phyloP scores from a whole-genome alignment of 1,139 yeast species.

The Saccharomycopsis hybrid region DNA sequence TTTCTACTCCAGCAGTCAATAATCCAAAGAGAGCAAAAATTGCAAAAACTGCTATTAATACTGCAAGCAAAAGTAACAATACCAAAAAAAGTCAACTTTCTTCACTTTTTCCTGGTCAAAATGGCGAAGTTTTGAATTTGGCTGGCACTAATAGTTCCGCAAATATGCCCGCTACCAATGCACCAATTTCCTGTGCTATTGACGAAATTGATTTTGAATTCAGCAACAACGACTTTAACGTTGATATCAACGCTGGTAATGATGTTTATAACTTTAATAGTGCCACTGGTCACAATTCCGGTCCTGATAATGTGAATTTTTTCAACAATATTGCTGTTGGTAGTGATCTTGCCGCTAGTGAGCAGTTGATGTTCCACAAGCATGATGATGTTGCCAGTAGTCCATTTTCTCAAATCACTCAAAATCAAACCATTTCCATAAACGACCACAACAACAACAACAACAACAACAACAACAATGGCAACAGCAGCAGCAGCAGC shows the following conservation, averaged over 20 bases:
- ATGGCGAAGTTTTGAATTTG: not conserved
- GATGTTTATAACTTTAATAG: not conserved
- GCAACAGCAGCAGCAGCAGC: not conserved
- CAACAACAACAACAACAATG: not conserved
- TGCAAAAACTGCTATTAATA: not conserved
- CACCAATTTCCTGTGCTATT: conserved; percentile 6
- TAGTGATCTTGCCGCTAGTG: not conserved
- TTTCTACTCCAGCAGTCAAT: too few species aligned
- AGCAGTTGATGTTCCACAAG: not conserved
- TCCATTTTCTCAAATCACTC: not conserved
- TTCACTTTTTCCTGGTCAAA: not conserved
- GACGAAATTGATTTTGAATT: conserved; percentile 6
- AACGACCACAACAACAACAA: not conserved
- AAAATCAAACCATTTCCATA: not conserved
- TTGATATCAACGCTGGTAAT: not conserved
- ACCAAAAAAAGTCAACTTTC: not conserved
- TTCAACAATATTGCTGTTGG: not conserved
- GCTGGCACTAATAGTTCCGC: not conserved
- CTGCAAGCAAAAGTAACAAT: not conserved
- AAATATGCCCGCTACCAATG: not conserved
- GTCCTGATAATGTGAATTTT: too few species aligned
- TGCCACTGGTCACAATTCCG: not conserved
- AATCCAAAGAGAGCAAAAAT: not conserved
- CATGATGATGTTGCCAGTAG: not conserved
- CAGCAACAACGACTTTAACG: not conserved